A percentile compares a stretch with the other conserved stretches of the same genome.
These are phyloP conservation scores for Verticillium longisporum DNA, from an alignment of 2,329 filamentous ascomycete species.

Conservation along the genomic window DNA sequence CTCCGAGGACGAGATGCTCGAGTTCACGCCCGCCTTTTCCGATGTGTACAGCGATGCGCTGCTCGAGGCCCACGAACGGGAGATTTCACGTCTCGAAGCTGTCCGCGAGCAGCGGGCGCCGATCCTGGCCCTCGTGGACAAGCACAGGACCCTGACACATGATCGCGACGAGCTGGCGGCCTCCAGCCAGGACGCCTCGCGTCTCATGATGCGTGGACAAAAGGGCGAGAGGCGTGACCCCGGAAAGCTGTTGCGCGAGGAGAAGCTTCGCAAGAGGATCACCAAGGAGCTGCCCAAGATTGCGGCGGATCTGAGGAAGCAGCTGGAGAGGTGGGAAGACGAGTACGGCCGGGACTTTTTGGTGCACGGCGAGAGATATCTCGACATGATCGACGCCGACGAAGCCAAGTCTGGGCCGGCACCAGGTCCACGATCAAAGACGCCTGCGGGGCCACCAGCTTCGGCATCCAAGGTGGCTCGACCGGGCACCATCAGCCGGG, in stretches of 20 bases:
- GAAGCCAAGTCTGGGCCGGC: constrained; percentile 50
- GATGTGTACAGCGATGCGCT: constrained; percentile 96
- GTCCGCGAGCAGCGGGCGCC: constrained; percentile 84
- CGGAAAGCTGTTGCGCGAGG: constrained; percentile 85
- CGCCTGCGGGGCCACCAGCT: constrained; percentile 58
- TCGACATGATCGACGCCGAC: constrained; percentile 71
- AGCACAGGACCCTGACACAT: constrained; percentile 71
- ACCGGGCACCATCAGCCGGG: constrained; percentile 24
- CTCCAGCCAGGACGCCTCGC: constrained; percentile 90
- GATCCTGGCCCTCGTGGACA: constrained; percentile 74
- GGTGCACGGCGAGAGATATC: constrained; percentile 84
- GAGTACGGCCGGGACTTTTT: constrained; percentile 91
- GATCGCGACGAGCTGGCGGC: constrained; percentile 84
- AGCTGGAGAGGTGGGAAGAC: constrained; percentile 83
- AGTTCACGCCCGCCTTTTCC: constrained; percentile 94
- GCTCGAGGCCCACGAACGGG: constrained; percentile 87
- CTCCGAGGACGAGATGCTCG: constrained; percentile 97
- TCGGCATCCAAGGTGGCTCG: constrained; percentile 31
- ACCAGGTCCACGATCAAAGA: constrained; percentile 58
- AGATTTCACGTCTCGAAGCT: constrained; percentile 74
- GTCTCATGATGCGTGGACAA: constrained; percentile 82
- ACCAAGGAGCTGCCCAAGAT: constrained; percentile 93
- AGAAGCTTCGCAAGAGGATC: constrained; percentile 96
- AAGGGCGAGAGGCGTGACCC: constrained; percentile 94
- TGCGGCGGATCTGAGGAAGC: constrained; percentile 71